phyloP scores from a whole-genome alignment of 768 basidiomycete genomes.

The Pulveroboletus sp. region DNA sequence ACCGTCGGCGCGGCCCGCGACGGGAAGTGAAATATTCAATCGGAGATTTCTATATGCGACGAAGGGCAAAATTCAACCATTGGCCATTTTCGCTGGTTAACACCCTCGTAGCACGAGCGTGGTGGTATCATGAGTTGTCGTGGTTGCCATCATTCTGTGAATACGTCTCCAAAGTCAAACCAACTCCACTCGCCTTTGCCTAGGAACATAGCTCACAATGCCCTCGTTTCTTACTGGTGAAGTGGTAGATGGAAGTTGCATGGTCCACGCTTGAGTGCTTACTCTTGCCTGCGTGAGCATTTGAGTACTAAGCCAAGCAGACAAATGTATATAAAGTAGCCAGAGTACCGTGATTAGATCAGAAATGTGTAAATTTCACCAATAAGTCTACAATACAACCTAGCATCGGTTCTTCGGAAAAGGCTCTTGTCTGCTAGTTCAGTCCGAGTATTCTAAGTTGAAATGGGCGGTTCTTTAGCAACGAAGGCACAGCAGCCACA shows the following conservation, averaged over 20 bases:
- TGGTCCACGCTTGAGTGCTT: slow-evolving; percentile 79
- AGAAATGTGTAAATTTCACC: too few relatives aligned
- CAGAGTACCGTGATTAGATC: not conserved
- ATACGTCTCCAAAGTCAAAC: not conserved
- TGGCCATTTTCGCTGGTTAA: not conserved
- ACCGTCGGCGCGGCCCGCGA: slow-evolving; percentile 15
- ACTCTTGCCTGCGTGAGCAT: slow-evolving; percentile 45
- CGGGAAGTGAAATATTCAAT: slow-evolving; percentile 22
- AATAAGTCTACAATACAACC: too few relatives aligned
- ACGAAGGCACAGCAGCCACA: too few relatives aligned
- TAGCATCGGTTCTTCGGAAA: too few relatives aligned
- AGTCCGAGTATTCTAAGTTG: too few relatives aligned
- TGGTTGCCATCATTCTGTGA: not conserved
- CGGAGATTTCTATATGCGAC: slow-evolving; percentile 14
- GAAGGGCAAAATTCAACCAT: not conserved
- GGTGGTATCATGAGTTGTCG: not conserved
- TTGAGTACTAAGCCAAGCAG: slow-evolving; percentile 74
- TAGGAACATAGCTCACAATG: slow-evolving; percentile 68
- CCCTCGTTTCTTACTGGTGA: slow-evolving; percentile 78
- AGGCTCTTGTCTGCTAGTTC: too few relatives aligned
- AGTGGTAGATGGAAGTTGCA: slow-evolving; percentile 58
- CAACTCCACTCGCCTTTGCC: slow-evolving; percentile 63
- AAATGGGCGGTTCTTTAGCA: too few relatives aligned
- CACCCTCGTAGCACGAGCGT: not conserved
- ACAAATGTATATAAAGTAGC: slow-evolving; percentile 31